Conservation (phyloP, 768 basidiomycete species). For the Pisolithus orientalis region DNA sequence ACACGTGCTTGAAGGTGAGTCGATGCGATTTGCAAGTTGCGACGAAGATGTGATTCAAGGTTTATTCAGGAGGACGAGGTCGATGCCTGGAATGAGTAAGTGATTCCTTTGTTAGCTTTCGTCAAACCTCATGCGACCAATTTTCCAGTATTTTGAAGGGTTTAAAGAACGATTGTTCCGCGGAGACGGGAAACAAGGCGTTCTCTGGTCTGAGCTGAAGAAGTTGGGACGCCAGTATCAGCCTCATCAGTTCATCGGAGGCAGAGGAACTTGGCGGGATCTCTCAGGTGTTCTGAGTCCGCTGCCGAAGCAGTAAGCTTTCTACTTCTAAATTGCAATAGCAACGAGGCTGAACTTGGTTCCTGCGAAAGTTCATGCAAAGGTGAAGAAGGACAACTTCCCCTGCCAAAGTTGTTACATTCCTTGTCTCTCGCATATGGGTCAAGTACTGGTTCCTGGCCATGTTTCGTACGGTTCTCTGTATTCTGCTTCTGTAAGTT, state of each 20-base stretch:
- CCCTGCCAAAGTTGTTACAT: no score
- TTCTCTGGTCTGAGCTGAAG: slow-evolving; percentile 66
- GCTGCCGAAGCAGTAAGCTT: slow-evolving; percentile 47
- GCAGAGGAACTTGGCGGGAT: slow-evolving; percentile 52
- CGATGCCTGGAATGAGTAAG: slow-evolving; percentile 73
- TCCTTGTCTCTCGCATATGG: no score
- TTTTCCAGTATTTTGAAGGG: slow-evolving; percentile 51
- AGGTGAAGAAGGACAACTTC: slow-evolving; percentile 3
- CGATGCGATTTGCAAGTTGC: not conserved
- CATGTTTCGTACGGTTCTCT: no score
- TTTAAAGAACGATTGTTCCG: slow-evolving; percentile 50
- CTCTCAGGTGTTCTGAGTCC: slow-evolving; percentile 50
- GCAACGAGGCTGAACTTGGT: not conserved
- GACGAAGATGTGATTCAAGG: not conserved
- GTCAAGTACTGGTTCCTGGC: no score
- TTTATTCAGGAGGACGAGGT: slow-evolving; percentile 68
- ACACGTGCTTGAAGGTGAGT: slow-evolving; percentile 57
- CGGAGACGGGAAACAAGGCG: slow-evolving; percentile 50
- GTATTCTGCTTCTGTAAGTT: no score
- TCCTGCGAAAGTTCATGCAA: slow-evolving; percentile 16
- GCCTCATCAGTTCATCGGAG: slow-evolving; percentile 59
- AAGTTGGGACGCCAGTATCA: slow-evolving; percentile 43
- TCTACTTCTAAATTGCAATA: not conserved
- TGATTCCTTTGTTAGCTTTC: slow-evolving; percentile 4
- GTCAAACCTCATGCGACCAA: not conserved